phyloP scores from a whole-genome alignment of 306 rosid genomes.

The Cajanus cajan region DNA sequence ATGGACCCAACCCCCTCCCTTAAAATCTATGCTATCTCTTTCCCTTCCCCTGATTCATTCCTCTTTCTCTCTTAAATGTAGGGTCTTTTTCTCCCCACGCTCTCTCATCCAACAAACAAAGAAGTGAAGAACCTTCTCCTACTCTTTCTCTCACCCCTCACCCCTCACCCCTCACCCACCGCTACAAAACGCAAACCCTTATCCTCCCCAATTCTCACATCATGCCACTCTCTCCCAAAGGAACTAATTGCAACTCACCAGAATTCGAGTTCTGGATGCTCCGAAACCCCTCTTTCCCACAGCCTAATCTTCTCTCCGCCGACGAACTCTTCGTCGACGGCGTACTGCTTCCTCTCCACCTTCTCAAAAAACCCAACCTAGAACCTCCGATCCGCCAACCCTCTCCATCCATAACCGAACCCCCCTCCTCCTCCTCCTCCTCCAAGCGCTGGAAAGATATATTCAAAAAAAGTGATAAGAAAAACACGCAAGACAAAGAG shows the following conservation, averaged over 20 bases:
- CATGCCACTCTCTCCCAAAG: too few relatives aligned
- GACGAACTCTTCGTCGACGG: constrained; percentile 92
- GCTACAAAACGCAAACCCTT: too few relatives aligned
- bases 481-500: constrained; percentile 36
- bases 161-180: constrained; percentile 26
- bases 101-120: constrained; percentile 19
- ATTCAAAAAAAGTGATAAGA: constrained; percentile 68
- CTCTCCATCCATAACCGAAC: constrained; percentile 25
- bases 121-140: constrained; percentile 27
- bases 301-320: constrained; percentile 78
- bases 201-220: too few relatives aligned
- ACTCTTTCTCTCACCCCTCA: too few relatives aligned
- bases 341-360: constrained; percentile 76
- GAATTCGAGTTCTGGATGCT: constrained; percentile 98
- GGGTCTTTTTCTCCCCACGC: constrained; percentile 28
- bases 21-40: constrained; percentile 33
- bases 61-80: constrained; percentile 31
- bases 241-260: constrained; percentile 59
- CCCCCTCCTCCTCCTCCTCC: constrained; percentile 39
- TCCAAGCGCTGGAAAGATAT: constrained; percentile 92
- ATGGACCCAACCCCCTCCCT: constrained; percentile 30
- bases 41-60: constrained; percentile 24
- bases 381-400: neutral
- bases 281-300: constrained; percentile 80
- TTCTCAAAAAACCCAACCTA: constrained; percentile 23